Base-by-base conservation (phyloP, 345 rosid genomes). In the Laguncularia racemosa region DNA sequence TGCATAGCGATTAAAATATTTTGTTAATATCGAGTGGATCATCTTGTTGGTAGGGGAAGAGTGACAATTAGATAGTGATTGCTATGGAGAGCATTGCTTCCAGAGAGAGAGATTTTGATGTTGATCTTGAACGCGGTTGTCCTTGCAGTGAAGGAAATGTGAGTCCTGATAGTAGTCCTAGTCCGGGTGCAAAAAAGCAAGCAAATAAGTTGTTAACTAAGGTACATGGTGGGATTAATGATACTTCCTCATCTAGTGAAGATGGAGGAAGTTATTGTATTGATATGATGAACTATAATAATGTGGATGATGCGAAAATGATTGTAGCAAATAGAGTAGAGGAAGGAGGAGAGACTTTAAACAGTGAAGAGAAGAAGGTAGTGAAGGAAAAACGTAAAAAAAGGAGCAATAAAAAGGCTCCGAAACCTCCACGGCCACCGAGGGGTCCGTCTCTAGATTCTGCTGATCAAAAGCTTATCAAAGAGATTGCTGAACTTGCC, bases 381-480 rank as follows among this genome's bases (percentile, higher is more conserved):
- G 73, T 63, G 52, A 83, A 79, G 68, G 90, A 73, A 70, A 81
- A 81, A 55, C 69, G 68, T 21, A 85, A 77, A 56, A 84, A 75
- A 56, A 64, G 67, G 5, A 73, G 87, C 80, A 57, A 81, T 62
- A 72, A 90, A 59, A 86, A 88, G 64, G 51, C 84, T 33, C 61
- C 84, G 5, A 85, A 71, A 62, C 99, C 99, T 67, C 99, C 99
- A 3, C 72, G 91, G n/a, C 92, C 97, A 21, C 99, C 97, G 0
- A 77, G 84, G 62, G 88, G 93, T 57, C 97, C 96, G 12, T 82
- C 88, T 6, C 56, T 95, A 66, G 96, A 88, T 58, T 79, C 95
- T 0, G 84, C 93, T 52, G 99, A 88, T 74, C 80, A 81, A 78
- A 90, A 85, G 72, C 71, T 90, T 55, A 84, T 95, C 1, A 74